Conservation (phyloP, 1,139 yeast genomes). For the Waltiozyma solani region DNA sequence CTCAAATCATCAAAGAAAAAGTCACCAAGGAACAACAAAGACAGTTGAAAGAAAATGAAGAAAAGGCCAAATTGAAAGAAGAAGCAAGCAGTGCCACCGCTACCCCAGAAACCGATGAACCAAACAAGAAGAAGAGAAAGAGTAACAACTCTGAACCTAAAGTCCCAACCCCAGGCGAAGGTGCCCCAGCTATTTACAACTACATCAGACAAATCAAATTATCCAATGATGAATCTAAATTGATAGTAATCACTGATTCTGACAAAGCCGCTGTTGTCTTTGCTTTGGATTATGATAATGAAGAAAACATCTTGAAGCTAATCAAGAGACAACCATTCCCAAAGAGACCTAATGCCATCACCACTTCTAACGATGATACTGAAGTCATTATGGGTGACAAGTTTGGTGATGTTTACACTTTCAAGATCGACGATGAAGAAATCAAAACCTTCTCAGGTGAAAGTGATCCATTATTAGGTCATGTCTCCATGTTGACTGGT, state of each 20-base stretch:
- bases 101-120: constrained; percentile 11
- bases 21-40: constrained; percentile 33
- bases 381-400: constrained; percentile 80
- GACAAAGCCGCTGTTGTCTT: constrained; percentile 75
- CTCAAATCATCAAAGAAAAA: constrained; percentile 32
- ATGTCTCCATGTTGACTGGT: constrained; percentile 91
- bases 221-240: constrained; percentile 39
- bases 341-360: constrained; percentile 80
- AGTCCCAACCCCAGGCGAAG: constrained; percentile 54
- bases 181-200: constrained; percentile 56
- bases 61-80: constrained; percentile 19
- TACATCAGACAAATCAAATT: constrained; percentile 54
- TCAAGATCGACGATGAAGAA: constrained; percentile 27
- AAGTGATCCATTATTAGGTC: constrained; percentile 71
- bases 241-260: constrained; percentile 70
- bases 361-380: constrained; percentile 42
- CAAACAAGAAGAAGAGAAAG: constrained; percentile 20
- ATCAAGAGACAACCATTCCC: constrained; percentile 71
- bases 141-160: constrained; percentile 35
- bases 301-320: constrained; percentile 31
- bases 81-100: too few species aligned
- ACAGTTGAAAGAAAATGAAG: constrained; percentile 24
- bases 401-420: constrained; percentile 85
- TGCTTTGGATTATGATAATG: constrained; percentile 24
- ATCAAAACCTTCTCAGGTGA: constrained; percentile 19